phyloP scores from a whole-genome alignment of 139 green algal species.

The Marvania coccoides region DNA sequence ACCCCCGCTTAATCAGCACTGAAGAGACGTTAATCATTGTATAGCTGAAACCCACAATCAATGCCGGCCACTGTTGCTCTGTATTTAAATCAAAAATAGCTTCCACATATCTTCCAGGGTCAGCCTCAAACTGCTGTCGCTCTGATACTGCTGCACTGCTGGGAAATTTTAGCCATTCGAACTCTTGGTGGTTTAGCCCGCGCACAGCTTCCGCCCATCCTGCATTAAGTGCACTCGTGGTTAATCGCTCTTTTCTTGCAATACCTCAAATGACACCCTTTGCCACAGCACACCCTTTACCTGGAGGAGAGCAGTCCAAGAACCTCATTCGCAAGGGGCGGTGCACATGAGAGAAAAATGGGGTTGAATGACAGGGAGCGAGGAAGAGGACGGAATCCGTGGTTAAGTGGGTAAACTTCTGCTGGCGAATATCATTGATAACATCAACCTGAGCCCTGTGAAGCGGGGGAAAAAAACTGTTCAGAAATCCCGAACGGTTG shows the following conservation, averaged over 20 bases:
- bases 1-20: too few species aligned
- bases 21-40: too few species aligned
- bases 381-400: conserved; percentile 33
- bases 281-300: conserved; percentile 1
- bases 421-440: neutral
- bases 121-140: conserved; percentile 1
- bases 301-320: conserved; percentile 47
- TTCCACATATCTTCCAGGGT: neutral
- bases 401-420: neutral
- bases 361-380: conserved; percentile 48
- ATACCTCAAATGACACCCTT: too few species aligned
- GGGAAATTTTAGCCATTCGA: conserved; percentile 4
- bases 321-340: conserved; percentile 31
- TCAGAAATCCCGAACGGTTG: neutral
- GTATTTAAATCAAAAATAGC: neutral
- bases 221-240: too few species aligned
- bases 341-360: conserved; percentile 39
- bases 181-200: neutral
- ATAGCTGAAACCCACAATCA: too few species aligned
- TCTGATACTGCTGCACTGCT: neutral
- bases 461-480: too few species aligned
- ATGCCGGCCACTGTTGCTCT: too few species aligned
- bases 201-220: neutral
- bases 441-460: conserved; percentile 25
- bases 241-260: too few species aligned